Conservation (phyloP, 306 rosid species). For the Cicer cuneatum region DNA sequence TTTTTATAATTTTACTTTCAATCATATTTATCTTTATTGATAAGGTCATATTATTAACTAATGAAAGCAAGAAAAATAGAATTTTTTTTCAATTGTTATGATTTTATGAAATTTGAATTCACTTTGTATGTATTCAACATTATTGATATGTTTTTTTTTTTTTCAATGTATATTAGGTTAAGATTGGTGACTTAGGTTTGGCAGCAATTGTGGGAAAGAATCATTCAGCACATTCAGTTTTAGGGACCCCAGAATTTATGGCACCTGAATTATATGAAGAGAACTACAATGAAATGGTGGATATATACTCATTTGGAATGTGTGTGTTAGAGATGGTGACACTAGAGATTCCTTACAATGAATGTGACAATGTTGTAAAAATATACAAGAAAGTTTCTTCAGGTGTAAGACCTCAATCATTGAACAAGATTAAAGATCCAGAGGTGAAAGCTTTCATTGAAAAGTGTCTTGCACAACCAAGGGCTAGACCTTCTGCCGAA, state of each 20-base stretch:
- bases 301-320: constrained; percentile 93
- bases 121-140: neutral
- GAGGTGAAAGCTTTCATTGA: constrained; percentile 74
- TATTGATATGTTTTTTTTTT: neutral
- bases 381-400: constrained; percentile 80
- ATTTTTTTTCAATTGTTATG: neutral
- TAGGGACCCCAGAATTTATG: constrained; percentile 93
- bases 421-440: constrained; percentile 57
- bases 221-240: constrained; percentile 79
- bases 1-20: neutral
- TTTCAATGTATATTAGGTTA: constrained; percentile 55
- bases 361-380: constrained; percentile 80
- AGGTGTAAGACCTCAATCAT: constrained; percentile 72
- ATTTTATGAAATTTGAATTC: neutral
- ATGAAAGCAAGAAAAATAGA: neutral
- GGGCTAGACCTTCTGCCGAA: constrained; percentile 76
- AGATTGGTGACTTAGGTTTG: constrained; percentile 93
- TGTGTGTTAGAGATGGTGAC: constrained; percentile 88
- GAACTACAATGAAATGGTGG: constrained; percentile 79
- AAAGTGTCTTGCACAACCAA: constrained; percentile 73
- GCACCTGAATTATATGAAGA: constrained; percentile 92
- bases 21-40: constrained; percentile 21
- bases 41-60: neutral
- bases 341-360: constrained; percentile 81
- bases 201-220: constrained; percentile 85